Evolutionary conservation across 2,329 filamentous ascomycete species (phyloP).

Genomic region (Aureobasidium sp.): DNA sequence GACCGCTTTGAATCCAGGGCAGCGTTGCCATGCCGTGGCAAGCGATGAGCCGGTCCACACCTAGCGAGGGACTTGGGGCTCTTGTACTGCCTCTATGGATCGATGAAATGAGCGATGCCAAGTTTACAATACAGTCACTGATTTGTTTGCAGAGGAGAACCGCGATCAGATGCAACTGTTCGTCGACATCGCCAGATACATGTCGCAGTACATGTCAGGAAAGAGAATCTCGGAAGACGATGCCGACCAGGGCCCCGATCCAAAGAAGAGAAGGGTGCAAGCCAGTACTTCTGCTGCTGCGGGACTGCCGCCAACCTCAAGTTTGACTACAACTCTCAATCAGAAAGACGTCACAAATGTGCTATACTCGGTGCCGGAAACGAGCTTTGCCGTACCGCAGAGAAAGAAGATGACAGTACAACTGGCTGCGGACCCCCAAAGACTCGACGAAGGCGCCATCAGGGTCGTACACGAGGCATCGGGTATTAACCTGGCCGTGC

Average conservation of each 20-base stretch:
- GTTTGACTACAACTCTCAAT: background rate
- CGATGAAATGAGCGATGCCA: background rate
- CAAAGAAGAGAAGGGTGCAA: conserved; percentile 13
- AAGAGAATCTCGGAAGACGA: conserved; percentile 5
- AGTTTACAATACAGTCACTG: background rate
- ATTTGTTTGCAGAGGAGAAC: conserved; percentile 13
- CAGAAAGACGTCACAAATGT: conserved; percentile 25
- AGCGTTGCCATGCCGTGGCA: background rate
- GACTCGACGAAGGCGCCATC: conserved; percentile 26
- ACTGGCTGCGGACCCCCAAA: conserved; percentile 34
- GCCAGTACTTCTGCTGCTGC: background rate
- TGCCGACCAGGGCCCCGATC: background rate
- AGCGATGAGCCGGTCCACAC: background rate
- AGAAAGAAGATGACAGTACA: conserved; percentile 58
- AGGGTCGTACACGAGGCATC: conserved; percentile 40
- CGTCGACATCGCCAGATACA: conserved; percentile 44
- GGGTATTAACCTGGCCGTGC: conserved; percentile 48
- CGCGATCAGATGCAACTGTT: conserved; percentile 32
- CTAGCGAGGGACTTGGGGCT: background rate
- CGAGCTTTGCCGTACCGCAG: conserved; percentile 56
- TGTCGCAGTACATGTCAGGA: conserved; percentile 23
- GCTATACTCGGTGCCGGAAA: conserved; percentile 34
- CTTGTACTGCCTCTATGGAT: background rate
- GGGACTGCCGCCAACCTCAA: background rate
- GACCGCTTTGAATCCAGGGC: background rate